phyloP scores from a whole-genome alignment of 192 early-diverging fungal species.

The Obelidium mucronatum region DNA sequence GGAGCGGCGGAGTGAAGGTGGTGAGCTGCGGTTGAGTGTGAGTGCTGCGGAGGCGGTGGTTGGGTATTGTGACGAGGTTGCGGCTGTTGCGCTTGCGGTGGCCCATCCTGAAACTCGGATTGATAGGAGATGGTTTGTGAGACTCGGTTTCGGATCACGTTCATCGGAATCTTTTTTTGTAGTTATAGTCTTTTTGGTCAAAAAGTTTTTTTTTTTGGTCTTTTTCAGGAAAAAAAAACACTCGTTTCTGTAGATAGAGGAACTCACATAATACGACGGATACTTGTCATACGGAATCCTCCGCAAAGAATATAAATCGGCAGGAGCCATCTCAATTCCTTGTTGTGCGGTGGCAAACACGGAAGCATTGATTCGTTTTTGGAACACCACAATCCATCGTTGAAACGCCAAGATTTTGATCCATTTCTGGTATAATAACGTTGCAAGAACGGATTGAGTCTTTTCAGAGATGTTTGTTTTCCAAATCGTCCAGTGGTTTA shows the following conservation, averaged over 20 bases:
- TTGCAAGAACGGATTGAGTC: not conserved
- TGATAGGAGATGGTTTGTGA: not conserved
- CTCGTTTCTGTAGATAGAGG: too few species aligned
- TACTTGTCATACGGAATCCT: not conserved
- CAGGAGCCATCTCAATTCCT: not conserved
- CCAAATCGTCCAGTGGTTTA: not conserved
- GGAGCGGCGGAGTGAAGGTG: not conserved
- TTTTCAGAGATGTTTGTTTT: not conserved
- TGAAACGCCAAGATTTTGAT: not conserved
- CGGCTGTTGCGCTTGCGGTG: not conserved
- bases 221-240: too few species aligned
- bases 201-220: too few species aligned
- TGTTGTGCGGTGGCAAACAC: not conserved
- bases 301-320: not conserved
- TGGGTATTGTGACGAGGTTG: not conserved
- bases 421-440: not conserved
- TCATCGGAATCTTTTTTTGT: not conserved
- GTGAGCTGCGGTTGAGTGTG: not conserved
- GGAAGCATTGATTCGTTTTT: not conserved
- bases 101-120: constrained; percentile 5
- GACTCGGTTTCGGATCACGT: not conserved
- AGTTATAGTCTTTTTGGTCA: too few species aligned
- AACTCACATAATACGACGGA: not conserved
- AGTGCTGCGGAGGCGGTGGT: not conserved
- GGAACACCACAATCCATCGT: not conserved